Conservation (phyloP, 1,284 basidiomycete species). For the Leccinum holopus region DNA sequence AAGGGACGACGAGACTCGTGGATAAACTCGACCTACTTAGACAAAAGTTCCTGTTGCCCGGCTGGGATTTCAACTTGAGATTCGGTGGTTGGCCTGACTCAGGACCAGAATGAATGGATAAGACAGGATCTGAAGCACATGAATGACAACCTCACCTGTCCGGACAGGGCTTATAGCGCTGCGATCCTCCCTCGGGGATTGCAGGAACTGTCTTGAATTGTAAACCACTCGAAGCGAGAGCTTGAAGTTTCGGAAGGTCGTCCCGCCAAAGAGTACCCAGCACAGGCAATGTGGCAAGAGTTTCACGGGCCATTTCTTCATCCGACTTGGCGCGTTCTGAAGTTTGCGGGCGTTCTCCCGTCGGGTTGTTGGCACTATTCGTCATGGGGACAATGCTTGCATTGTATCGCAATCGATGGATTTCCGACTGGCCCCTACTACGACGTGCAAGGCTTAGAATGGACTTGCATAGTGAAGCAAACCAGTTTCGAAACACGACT, state of each 20-base stretch:
- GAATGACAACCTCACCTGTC: conserved; percentile 7
- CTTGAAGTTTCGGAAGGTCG: background rate
- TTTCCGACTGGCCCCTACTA: background rate
- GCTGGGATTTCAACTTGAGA: conserved; percentile 5
- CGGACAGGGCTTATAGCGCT: conserved; percentile 10
- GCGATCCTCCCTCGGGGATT: conserved; percentile 19
- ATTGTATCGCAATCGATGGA: background rate
- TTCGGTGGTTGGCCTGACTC: background rate
- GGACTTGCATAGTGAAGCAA: conserved; percentile 10
- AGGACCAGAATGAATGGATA: background rate
- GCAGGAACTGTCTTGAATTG: conserved; percentile 1
- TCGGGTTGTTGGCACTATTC: background rate
- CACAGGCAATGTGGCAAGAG: conserved; percentile 7
- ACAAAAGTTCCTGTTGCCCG: conserved; percentile 17
- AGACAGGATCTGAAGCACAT: background rate
- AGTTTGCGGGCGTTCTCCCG: background rate
- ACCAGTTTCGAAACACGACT: conserved; percentile 1
- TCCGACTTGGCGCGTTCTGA: background rate
- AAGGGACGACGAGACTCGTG: background rate
- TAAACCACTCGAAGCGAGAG: background rate
- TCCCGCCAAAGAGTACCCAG: background rate
- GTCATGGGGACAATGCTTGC: conserved; percentile 1
- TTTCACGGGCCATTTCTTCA: background rate
- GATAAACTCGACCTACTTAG: conserved; percentile 4
- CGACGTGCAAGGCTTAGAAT: background rate